A percentile compares a stretch with the other conserved stretches of the same genome.
These are phyloP conservation scores for Phytophthora aleatoria DNA, from an alignment of 352 stramenopile genomes.

Conservation along the genomic window DNA sequence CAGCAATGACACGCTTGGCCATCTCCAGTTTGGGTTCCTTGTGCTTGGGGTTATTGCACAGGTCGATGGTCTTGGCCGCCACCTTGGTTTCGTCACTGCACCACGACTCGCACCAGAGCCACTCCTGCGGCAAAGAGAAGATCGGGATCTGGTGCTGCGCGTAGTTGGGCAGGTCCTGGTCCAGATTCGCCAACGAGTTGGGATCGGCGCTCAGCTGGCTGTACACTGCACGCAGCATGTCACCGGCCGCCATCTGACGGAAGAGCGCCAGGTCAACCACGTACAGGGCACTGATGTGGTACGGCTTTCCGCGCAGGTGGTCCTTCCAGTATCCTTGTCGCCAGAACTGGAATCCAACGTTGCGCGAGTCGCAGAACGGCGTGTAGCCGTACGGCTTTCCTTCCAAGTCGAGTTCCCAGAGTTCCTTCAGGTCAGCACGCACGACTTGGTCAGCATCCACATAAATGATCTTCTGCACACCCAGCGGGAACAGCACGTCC, in stretches of 20 bases:
- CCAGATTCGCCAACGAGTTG: conserved; percentile 98
- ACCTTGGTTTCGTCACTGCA: conserved; percentile 98
- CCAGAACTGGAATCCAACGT: conserved; percentile 99
- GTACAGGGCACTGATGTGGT: conserved; percentile 99
- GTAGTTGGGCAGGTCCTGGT: conserved; percentile 99
- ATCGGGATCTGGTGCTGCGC: conserved; percentile 96
- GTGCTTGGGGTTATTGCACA: conserved; percentile 99
- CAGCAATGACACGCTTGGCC: conserved; percentile 98
- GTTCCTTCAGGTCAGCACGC: conserved; percentile 97
- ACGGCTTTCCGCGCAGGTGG: conserved; percentile 96
- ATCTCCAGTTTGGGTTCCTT: conserved; percentile 99
- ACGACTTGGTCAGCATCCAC: conserved; percentile 99
- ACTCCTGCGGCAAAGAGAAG: conserved; percentile 97
- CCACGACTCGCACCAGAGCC: conserved; percentile 99
- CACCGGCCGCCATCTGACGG: conserved; percentile 93
- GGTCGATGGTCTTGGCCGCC: conserved; percentile 99
- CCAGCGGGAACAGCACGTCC: conserved; percentile 99
- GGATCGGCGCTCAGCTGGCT: conserved; percentile 97
- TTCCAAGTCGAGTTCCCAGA: conserved; percentile 99
- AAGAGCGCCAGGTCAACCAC: conserved; percentile 98
- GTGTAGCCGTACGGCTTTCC: conserved; percentile 97
- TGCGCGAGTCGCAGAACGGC: conserved; percentile 97
- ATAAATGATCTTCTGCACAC: conserved; percentile 99
- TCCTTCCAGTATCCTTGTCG: conserved; percentile 98
- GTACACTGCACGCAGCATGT: conserved; percentile 96